Evolutionary conservation across 306 rosid genomes (phyloP), one percentile per base, ranked within the genome.

Genomic region (Styphnolobium japonicum): DNA sequence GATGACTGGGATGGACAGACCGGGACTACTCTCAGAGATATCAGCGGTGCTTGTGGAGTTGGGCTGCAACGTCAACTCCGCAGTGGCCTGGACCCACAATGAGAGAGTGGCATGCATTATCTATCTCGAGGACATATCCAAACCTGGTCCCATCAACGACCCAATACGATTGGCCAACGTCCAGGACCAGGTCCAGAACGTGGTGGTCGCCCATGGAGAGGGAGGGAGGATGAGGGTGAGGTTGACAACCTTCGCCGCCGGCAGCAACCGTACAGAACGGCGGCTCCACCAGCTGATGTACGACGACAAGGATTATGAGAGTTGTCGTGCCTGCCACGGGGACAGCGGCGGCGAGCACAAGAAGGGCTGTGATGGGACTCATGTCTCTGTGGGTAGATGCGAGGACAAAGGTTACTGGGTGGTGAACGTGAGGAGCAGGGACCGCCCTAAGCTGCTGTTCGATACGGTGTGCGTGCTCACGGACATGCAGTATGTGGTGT

Each of bases 241-340:
- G 81, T 15, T 90, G 64, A 78, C 81, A 0, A 75, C 63, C 34
- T 85, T 90, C 0, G 63, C 61, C 0, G 85, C 81, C 0, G 87
- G 88, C 7, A 58, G 83, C 45, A 80, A 86, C 71, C 96, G 85
- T 73, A 83, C 82, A 1, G 96, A 92, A 72, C 80, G 91, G 78
- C 89, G 91, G 78, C 90, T 92, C 12, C 96, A 90, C 88, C 97
- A 92, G 83, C 19, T 92, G 80, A 89, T 92, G 97, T 82, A 68
- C 5, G 83, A 43, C 1, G 87, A 84, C 6, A 71, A 84, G 6
- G 97, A 92, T 37, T 90, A 86, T 23, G 87, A 90, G 77, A 29
- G 62, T 58, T 86, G 87, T 42, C 34, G 42, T 1, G 83, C 82
- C 1, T 83, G 91, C 0, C 78, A 83, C 0, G 86, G 84, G 0